phyloP scores from a whole-genome alignment of 1,284 basidiomycete species.

The Cryptococcus depauperatus region DNA sequence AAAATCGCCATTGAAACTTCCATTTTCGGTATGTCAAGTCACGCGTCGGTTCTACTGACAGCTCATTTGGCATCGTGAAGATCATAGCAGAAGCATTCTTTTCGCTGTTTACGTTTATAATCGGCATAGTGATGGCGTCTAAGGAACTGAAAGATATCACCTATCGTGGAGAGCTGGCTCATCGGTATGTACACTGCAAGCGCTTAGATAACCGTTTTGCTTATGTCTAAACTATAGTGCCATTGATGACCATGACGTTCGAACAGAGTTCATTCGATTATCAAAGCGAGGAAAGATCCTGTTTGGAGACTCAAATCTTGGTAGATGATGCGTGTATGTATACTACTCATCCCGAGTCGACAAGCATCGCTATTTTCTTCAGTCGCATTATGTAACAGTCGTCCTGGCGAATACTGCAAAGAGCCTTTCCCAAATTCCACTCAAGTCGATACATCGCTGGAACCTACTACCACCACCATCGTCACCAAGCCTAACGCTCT shows the following conservation, averaged over 20 bases:
- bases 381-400: too few species aligned
- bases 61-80: slow-evolving; percentile 19
- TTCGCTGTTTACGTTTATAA: slow-evolving; percentile 37
- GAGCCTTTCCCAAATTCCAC: not conserved
- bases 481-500: slow-evolving; percentile 16
- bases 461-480: too few species aligned
- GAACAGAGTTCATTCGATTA: slow-evolving; percentile 30
- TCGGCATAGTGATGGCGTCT: slow-evolving; percentile 30
- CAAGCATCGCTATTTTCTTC: too few species aligned
- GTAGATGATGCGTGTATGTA: not conserved
- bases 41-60: too few species aligned
- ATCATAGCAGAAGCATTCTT: slow-evolving; percentile 40
- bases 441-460: too few species aligned
- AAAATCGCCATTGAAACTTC: slow-evolving; percentile 22
- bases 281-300: slow-evolving; percentile 27
- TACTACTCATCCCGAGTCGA: too few species aligned
- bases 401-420: not conserved
- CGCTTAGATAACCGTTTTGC: too few species aligned
- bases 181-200: slow-evolving; percentile 40
- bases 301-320: slow-evolving; percentile 25
- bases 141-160: slow-evolving; percentile 38
- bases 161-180: slow-evolving; percentile 41
- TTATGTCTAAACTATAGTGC: too few species aligned
- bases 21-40: slow-evolving; percentile 32
- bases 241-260: slow-evolving; percentile 33